Evolutionary conservation across 306 rosid genomes (phyloP).

Genomic region (Trifolium pratense): DNA sequence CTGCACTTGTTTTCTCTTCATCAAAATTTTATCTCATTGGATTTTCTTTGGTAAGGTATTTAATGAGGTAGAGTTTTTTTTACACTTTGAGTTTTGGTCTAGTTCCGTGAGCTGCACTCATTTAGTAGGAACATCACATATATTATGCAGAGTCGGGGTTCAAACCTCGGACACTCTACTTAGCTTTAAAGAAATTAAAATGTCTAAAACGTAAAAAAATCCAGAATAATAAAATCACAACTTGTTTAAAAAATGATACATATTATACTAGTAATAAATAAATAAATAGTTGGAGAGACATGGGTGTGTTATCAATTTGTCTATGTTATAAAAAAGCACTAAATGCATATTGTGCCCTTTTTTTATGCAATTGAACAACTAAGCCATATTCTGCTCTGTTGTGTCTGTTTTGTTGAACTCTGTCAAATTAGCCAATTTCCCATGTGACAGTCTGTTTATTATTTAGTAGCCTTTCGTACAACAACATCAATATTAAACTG

Average conservation of each 20-base stretch:
- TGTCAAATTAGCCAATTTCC: conserved; percentile 41
- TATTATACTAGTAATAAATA: background rate
- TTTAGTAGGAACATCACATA: too few species aligned
- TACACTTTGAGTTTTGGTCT: too few species aligned
- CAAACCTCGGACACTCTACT: too few species aligned
- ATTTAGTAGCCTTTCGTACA: conserved; percentile 31
- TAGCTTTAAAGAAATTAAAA: too few species aligned
- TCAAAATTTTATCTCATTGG: too few species aligned
- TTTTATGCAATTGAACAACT: conserved; percentile 49
- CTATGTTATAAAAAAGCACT: conserved; percentile 30
- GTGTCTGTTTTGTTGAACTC: conserved; percentile 38
- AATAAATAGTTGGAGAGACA: conserved; percentile 46
- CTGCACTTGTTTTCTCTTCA: too few species aligned
- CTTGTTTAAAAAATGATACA: conserved; percentile 1
- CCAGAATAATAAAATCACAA: conserved; percentile 9
- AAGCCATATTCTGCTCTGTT: conserved; percentile 53
- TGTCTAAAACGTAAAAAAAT: conserved; percentile 6
- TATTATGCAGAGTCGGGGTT: too few species aligned
- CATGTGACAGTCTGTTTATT: conserved; percentile 51
- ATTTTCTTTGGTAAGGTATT: too few species aligned
- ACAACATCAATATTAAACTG: conserved; percentile 25
- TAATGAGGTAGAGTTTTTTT: too few species aligned
- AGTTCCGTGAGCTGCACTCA: too few species aligned
- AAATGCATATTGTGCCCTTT: conserved; percentile 26
- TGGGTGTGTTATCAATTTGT: conserved; percentile 46